These are phyloP conservation scores for Brettanomyces nanus DNA, from an alignment of 805 yeast genomes.

Conservation along the genomic window DNA sequence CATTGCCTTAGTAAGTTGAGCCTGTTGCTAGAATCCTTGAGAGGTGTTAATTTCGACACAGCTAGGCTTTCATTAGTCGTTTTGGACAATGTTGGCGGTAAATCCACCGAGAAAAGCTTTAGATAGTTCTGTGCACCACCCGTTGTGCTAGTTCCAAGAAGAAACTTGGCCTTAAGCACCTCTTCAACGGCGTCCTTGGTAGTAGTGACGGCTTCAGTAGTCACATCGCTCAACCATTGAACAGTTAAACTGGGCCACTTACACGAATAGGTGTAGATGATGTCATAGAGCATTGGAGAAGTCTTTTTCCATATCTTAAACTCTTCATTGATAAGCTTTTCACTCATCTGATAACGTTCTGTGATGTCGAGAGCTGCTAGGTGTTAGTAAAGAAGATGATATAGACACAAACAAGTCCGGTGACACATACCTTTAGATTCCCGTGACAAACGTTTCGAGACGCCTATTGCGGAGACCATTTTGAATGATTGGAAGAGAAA, in stretches of 20 bases:
- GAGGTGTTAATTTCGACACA: conserved; percentile 13
- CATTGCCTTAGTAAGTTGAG: conserved; percentile 40
- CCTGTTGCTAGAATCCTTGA: conserved; percentile 10
- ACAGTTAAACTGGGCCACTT: conserved; percentile 67
- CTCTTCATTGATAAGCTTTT: conserved; percentile 67
- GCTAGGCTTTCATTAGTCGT: conserved; percentile 9
- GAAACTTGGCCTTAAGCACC: conserved; percentile 22
- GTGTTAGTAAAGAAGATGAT: conserved; percentile 7
- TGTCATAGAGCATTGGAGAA: conserved; percentile 68
- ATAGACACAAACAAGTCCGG: background rate
- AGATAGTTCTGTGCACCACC: conserved; percentile 34
- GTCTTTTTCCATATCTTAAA: conserved; percentile 80
- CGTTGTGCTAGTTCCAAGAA: conserved; percentile 41
- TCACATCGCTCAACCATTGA: conserved; percentile 52
- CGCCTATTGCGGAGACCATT: background rate
- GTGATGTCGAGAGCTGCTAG: conserved; percentile 16
- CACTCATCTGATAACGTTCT: conserved; percentile 41
- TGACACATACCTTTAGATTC: background rate
- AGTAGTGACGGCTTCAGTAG: conserved; percentile 4
- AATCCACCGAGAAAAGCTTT: conserved; percentile 33
- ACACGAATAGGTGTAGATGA: conserved; percentile 58
- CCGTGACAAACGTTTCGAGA: background rate
- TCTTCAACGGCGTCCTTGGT: conserved; percentile 4
- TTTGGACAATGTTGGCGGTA: conserved; percentile 44
- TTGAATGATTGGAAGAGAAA: background rate